phyloP scores from a whole-genome alignment of 2,329 filamentous ascomycete species.

The Aspergillus sp. region DNA sequence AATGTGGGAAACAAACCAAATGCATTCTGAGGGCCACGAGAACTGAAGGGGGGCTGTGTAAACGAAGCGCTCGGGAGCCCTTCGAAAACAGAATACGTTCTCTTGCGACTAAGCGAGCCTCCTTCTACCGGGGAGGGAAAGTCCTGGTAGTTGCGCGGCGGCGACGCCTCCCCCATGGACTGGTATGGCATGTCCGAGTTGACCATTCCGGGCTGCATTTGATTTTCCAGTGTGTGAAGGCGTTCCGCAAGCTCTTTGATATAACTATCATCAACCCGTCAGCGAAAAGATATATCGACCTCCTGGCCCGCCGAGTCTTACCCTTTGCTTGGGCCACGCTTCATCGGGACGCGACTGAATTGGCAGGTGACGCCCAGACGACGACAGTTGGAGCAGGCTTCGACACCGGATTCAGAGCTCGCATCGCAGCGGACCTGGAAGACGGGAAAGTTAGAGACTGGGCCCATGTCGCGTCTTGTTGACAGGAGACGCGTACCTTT shows the following conservation, averaged over 20 bases:
- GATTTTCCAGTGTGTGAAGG: conserved; percentile 71
- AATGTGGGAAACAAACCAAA: conserved; percentile 27
- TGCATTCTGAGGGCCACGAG: conserved; percentile 24
- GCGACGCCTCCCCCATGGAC: conserved; percentile 32
- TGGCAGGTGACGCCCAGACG: conserved; percentile 67
- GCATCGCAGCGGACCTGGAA: conserved; percentile 71
- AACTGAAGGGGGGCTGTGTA: conserved; percentile 29
- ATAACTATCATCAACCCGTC: conserved; percentile 48
- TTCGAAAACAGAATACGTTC: conserved; percentile 42
- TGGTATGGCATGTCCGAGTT: conserved; percentile 33
- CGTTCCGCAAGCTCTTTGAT: conserved; percentile 87
- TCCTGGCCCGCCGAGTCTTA: conserved; percentile 28
- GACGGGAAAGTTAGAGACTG: too few relatives aligned
- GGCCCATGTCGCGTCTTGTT: conserved; percentile 9
- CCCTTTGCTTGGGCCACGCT: conserved; percentile 82
- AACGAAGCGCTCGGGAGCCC: conserved; percentile 36
- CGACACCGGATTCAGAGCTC: conserved; percentile 60
- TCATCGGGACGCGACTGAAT: conserved; percentile 81
- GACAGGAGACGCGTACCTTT: conserved; percentile 43
- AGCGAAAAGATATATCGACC: conserved; percentile 9
- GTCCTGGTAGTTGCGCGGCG: conserved; percentile 40
- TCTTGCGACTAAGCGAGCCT: conserved; percentile 35
- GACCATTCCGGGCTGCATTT: conserved; percentile 45
- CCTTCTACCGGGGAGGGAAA: conserved; percentile 44
- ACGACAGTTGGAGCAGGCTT: conserved; percentile 72